These are phyloP conservation scores for Filobasidium floriforme DNA, from an alignment of 768 basidiomycete species.

Conservation along the genomic window DNA sequence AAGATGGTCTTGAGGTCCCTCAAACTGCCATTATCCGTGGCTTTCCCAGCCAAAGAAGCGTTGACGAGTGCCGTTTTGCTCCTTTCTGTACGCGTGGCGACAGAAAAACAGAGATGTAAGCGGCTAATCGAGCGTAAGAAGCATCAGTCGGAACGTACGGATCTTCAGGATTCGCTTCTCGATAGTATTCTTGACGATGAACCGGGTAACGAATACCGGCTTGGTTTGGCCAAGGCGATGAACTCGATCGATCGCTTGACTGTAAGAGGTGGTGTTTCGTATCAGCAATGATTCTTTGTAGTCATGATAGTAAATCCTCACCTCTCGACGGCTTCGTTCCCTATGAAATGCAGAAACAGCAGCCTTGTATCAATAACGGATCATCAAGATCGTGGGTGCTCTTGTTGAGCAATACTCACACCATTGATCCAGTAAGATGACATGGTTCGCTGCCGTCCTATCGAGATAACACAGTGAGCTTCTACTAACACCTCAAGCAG, in stretches of 20 bases:
- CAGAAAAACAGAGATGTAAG: neutral
- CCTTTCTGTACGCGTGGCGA: constrained; percentile 28
- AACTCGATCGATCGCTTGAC: constrained; percentile 44
- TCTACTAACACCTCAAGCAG: neutral
- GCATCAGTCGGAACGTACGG: constrained; percentile 26
- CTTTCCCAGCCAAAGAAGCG: constrained; percentile 38
- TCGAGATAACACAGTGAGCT: constrained; percentile 25
- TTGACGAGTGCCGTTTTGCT: constrained; percentile 43
- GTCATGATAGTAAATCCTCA: neutral
- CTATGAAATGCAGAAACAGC: neutral
- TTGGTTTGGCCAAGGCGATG: constrained; percentile 43
- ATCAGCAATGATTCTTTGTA: neutral
- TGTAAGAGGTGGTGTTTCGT: neutral
- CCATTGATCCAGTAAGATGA: constrained; percentile 45
- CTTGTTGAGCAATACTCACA: constrained; percentile 28
- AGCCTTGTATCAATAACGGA: neutral
- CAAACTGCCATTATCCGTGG: constrained; percentile 33
- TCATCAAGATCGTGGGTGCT: neutral
- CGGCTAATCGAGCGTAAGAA: neutral
- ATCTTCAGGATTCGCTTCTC: constrained; percentile 42
- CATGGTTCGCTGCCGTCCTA: constrained; percentile 43
- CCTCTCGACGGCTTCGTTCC: constrained; percentile 10
- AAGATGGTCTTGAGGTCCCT: constrained; percentile 45
- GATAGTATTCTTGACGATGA: constrained; percentile 43
- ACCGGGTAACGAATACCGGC: constrained; percentile 43